phyloP scores from a whole-genome alignment of 148 eudicot species.

The Cornus suecica region DNA sequence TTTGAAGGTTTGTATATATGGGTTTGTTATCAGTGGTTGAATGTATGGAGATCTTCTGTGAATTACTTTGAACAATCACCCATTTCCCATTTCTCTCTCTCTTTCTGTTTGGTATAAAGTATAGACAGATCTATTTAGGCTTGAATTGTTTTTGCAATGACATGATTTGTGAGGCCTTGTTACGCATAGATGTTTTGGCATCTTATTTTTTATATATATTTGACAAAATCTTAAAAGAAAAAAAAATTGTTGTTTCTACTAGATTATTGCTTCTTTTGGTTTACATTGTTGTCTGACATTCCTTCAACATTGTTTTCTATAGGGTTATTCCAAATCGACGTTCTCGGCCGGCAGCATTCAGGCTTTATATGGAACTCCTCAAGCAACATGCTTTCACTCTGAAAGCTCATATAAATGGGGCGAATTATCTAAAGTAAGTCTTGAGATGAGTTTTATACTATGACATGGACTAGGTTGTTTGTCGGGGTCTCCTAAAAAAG shows the following conservation, averaged over 20 bases:
- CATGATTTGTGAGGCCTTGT: background rate
- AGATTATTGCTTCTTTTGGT: background rate
- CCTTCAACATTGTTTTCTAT: slow-evolving; percentile 14
- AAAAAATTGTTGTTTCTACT: background rate
- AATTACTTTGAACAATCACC: no score
- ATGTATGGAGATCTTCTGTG: no score
- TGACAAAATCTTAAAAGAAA: background rate
- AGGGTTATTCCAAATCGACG: slow-evolving; percentile 83
- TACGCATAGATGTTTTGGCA: slow-evolving; percentile 5
- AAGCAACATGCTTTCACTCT: slow-evolving; percentile 58
- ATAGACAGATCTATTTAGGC: background rate
- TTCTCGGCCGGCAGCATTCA: slow-evolving; percentile 72
- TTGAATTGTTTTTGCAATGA: background rate
- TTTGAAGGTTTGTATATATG: background rate
- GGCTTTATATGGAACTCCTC: slow-evolving; percentile 89
- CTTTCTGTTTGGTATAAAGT: background rate
- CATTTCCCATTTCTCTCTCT: no score
- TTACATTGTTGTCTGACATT: background rate
- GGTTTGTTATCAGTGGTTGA: no score
- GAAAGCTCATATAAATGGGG: slow-evolving; percentile 38
- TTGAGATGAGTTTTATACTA: slow-evolving; percentile 7
- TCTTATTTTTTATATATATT: background rate
- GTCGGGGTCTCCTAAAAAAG: no score
- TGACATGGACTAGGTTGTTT: no score
- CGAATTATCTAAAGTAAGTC: slow-evolving; percentile 65